phyloP scores from a whole-genome alignment of 177 flowering plant species.

The Vitis hybrid region DNA sequence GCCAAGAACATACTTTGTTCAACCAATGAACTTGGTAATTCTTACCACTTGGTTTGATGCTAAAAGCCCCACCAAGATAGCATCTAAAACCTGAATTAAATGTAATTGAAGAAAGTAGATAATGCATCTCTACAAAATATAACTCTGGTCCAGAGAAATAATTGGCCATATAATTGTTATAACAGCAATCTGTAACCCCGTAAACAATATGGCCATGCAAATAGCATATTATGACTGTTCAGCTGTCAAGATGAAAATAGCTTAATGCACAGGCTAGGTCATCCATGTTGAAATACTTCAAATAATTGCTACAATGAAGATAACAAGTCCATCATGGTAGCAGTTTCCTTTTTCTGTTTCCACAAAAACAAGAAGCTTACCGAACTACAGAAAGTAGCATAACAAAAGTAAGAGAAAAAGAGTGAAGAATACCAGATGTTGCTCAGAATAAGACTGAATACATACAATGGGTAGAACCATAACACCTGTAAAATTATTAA shows the following conservation, averaged over 20 bases:
- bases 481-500: conserved; percentile 48
- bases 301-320: neutral
- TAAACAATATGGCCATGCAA: neutral
- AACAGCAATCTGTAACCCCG: neutral
- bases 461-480: conserved; percentile 91
- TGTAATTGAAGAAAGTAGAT: neutral
- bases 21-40: no score
- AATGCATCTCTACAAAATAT: neutral
- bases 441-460: conserved; percentile 81
- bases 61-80: no score
- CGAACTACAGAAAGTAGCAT: neutral
- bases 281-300: conserved; percentile 1
- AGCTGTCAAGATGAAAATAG: conserved; percentile 1
- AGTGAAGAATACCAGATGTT: conserved; percentile 58
- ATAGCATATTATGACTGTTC: neutral
- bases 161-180: no score
- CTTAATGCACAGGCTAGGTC: conserved; percentile 1
- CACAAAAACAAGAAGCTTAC: neutral
- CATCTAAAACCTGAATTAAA: no score
- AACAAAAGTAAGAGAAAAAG: conserved; percentile 2
- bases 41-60: no score
- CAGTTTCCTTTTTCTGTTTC: neutral
- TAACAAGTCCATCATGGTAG: neutral
- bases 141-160: neutral
- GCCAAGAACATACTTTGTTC: no score